phyloP scores from a whole-genome alignment of 1,284 basidiomycete genomes.

The Ganoderma lingzhi region DNA sequence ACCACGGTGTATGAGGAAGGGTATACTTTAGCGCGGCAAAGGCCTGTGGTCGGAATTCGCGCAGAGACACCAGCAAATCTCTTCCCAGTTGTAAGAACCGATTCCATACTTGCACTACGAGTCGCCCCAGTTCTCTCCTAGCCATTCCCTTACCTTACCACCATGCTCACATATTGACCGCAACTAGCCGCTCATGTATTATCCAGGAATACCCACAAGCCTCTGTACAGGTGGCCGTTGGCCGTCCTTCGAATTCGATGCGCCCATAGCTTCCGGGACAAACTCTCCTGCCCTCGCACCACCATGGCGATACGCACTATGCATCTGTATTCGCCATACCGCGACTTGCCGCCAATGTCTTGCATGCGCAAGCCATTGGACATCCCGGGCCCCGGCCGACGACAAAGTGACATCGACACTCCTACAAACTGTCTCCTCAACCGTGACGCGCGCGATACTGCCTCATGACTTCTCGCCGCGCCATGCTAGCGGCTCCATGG shows the following conservation, averaged over 20 bases:
- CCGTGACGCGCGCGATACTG: no score
- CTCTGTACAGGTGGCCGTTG: not conserved
- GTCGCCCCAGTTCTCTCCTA: no score
- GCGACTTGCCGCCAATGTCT: no score
- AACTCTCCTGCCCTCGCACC: not conserved
- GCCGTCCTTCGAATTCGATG: not conserved
- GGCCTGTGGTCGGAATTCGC: conserved; percentile 73
- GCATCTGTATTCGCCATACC: not conserved
- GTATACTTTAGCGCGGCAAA: conserved; percentile 79
- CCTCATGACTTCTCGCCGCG: not conserved
- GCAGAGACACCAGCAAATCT: conserved; percentile 72
- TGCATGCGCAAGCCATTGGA: no score
- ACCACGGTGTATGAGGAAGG: no score
- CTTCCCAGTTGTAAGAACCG: conserved; percentile 83
- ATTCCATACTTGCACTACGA: conserved; percentile 94
- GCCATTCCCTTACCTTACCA: no score
- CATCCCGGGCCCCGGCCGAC: not conserved
- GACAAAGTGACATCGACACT: not conserved
- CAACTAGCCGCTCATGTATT: not conserved
- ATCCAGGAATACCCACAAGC: not conserved
- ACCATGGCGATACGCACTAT: not conserved
- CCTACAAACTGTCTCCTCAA: not conserved
- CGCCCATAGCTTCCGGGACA: not conserved
- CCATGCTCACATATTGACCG: no score
- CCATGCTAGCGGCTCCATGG: no score